Conservation (phyloP, 345 rosid genomes). For the Populus davidiana region DNA sequence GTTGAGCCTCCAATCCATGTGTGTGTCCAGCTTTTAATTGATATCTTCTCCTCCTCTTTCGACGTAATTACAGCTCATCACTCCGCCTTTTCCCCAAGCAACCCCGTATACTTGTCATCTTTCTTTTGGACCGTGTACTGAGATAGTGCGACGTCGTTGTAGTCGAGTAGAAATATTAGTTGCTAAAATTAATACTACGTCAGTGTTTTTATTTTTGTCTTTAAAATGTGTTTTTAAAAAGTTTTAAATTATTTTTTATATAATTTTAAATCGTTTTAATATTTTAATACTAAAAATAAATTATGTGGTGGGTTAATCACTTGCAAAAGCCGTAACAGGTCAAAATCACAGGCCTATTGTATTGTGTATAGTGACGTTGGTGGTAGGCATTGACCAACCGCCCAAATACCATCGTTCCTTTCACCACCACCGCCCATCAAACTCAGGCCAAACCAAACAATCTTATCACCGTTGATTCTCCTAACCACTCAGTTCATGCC, state of each 20-base stretch:
- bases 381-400: conserved; percentile 12
- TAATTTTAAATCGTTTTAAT: neutral
- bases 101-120: neutral
- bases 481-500: conserved; percentile 23
- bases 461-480: conserved; percentile 11
- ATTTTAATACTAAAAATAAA: neutral
- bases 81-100: no score
- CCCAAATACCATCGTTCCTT: conserved; percentile 7
- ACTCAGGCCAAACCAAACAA: conserved; percentile 19
- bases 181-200: neutral
- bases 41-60: no score
- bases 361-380: neutral
- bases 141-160: neutral
- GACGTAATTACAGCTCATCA: no score
- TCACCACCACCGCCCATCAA: conserved; percentile 32
- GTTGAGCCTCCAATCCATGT: no score
- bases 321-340: neutral
- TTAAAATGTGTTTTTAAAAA: no score
- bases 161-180: neutral
- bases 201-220: no score
- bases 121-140: neutral
- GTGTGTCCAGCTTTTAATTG: no score
- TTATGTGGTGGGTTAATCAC: neutral
- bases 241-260: no score
- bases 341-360: no score